These are phyloP conservation scores for Solanum hybrid DNA, from an alignment of 305 asterid genomes.

Conservation along the genomic window DNA sequence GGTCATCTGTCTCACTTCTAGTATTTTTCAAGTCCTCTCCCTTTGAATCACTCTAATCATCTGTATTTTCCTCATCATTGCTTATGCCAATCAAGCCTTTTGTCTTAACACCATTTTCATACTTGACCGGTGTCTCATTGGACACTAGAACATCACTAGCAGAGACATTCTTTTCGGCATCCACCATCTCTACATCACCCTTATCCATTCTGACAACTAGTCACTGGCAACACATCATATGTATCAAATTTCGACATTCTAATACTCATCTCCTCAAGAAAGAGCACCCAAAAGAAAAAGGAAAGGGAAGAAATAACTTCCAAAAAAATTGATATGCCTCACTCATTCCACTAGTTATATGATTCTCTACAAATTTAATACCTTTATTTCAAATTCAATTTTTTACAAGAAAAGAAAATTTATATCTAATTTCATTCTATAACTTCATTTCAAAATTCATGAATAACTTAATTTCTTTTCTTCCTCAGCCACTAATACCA, in stretches of 20 bases:
- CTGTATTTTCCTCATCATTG: not conserved
- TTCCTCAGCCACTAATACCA: not conserved
- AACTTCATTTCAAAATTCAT: too few relatives aligned
- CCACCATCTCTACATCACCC: not conserved
- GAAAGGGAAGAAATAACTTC: not conserved
- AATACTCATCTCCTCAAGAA: not conserved
- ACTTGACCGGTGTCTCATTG: not conserved
- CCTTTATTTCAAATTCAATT: too few relatives aligned
- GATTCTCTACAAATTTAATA: too few relatives aligned
- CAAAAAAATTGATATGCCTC: not conserved
- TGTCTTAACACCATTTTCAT: not conserved
- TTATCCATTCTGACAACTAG: not conserved
- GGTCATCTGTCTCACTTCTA: constrained; percentile 11
- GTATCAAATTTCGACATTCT: not conserved
- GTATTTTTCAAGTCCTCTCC: constrained; percentile 14
- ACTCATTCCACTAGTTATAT: too few relatives aligned
- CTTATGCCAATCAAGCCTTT: not conserved
- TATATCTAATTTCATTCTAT: too few relatives aligned
- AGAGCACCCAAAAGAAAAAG: not conserved
- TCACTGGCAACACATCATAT: not conserved
- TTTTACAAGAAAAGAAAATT: too few relatives aligned
- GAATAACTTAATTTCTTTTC: too few relatives aligned
- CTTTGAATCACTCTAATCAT: constrained; percentile 16
- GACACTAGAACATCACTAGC: not conserved
- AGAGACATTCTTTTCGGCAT: not conserved